A percentile compares a stretch with the other conserved stretches of the same genome.
phyloP scores from a whole-genome alignment of 2,329 filamentous ascomycete genomes.

The Paecilomyces sp. region DNA sequence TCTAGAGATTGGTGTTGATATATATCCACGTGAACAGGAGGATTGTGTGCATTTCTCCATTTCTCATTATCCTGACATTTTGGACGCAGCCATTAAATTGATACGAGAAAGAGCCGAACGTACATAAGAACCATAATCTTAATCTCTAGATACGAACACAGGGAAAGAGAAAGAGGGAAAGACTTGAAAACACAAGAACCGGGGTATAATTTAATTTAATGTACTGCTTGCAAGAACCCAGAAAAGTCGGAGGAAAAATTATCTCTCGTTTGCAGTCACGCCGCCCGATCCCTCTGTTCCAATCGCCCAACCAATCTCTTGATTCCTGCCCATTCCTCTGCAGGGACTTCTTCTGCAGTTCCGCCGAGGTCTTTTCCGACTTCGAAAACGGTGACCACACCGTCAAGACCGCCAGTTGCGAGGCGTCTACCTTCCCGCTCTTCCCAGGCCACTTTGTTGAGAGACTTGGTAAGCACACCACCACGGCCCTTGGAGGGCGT shows the following conservation, averaged over 20 bases:
- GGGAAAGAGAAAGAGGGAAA: slow-evolving; percentile 3
- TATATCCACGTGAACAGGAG: background rate
- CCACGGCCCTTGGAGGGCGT: slow-evolving; percentile 57
- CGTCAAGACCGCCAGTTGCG: slow-evolving; percentile 87
- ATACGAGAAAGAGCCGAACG: background rate
- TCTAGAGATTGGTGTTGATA: background rate
- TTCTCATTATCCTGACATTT: background rate
- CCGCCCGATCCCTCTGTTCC: slow-evolving; percentile 46
- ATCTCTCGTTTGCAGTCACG: slow-evolving; percentile 9
- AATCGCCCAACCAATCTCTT: slow-evolving; percentile 79
- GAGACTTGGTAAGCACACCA: slow-evolving; percentile 69
- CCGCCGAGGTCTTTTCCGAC: slow-evolving; percentile 66
- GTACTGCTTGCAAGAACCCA: background rate
- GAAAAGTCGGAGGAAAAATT: slow-evolving; percentile 7
- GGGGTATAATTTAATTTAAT: slow-evolving; percentile 1
- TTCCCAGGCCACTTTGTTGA: slow-evolving; percentile 96
- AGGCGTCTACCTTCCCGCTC: slow-evolving; percentile 77
- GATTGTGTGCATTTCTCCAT: background rate
- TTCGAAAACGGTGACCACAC: slow-evolving; percentile 86
- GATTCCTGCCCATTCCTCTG: slow-evolving; percentile 87
- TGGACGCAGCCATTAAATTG: background rate
- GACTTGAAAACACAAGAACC: slow-evolving; percentile 4
- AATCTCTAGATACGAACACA: background rate
- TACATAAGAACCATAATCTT: background rate
- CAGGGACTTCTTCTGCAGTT: slow-evolving; percentile 73